These are phyloP conservation scores for Vaccinium corymbosum DNA, from an alignment of 148 eudicot genomes.

Conservation along the genomic window DNA sequence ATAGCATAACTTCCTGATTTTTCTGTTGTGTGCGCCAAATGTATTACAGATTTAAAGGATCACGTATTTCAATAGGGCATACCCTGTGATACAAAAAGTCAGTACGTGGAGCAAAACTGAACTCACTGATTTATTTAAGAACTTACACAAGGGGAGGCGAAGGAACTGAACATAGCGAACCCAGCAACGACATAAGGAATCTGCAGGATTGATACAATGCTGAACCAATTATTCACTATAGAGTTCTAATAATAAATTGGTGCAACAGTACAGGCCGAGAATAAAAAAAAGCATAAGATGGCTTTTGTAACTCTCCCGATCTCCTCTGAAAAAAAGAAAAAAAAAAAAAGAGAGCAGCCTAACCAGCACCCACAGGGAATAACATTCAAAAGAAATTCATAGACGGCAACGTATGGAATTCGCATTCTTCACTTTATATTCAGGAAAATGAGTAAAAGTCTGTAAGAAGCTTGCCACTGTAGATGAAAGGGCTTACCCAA, in stretches of 20 bases:
- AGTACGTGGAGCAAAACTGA: neutral
- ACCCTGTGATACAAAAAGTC: neutral
- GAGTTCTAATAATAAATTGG: neutral
- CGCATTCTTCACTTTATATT: too few species aligned
- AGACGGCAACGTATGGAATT: too few species aligned
- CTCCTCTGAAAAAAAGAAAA: neutral
- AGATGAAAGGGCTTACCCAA: constrained; percentile 43
- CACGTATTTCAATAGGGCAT: neutral
- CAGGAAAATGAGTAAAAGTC: neutral
- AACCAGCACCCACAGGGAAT: neutral
- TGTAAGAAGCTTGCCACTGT: neutral
- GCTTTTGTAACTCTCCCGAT: neutral
- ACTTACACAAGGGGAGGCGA: constrained; percentile 66
- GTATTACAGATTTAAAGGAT: neutral
- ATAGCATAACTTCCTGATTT: neutral
- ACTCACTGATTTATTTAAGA: neutral
- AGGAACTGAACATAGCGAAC: constrained; percentile 34
- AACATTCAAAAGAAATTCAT: neutral
- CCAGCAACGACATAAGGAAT: constrained; percentile 55
- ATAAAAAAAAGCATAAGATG: neutral
- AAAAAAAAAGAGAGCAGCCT: neutral
- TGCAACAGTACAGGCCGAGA: too few species aligned
- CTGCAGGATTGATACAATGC: constrained; percentile 28
- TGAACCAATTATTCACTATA: neutral
- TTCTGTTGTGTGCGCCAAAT: neutral